Evolutionary conservation across 805 yeast genomes (phyloP), one percentile per base, ranked within the genome.

Genomic region (Wickerhamiella sorbophila): DNA sequence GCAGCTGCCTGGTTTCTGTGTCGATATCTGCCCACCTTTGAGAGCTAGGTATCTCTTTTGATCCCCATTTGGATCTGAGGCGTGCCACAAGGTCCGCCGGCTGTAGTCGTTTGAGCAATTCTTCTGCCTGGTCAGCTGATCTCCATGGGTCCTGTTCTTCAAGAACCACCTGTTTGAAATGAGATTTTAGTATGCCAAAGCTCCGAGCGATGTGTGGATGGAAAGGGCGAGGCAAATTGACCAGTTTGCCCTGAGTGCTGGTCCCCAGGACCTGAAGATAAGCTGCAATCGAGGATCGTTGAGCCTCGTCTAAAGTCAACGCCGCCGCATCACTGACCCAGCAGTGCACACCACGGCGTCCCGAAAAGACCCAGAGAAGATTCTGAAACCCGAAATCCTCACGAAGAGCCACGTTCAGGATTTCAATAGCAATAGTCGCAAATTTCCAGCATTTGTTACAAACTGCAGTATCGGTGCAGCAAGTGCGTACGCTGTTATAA

Each of bases 271-370:
- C 78, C 51, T 84, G 88, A 57, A 91, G 59, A 57, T 91, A 91
- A 50, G 83, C 87, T 26, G 87, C 78, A 10, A 91, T 72, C 3
- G 94, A 75, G 52, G 79, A 69, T 53, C 98, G 72, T 46, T 75
- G 73, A 4, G 65, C 53, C 58, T 91, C 97, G 48, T 74, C 80
- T 47, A 91, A 60, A 1, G 58, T 53, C 43, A 96, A 65, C 1
- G 96, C 95, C 38, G 87, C 65, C 42, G 71, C 62, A 57, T 91
- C 98, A 60, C 94, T 82, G 19, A 91, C 71, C 98, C 98, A 91
- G 55, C 97, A 93, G 68, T 91, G 98, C 14, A 93, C 94, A 60
- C 98, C 98, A 72, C 98, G 82, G 68, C 98, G 80, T 37, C 98
- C 98, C 1, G 95, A 85, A 56, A 84, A 91, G 4, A 88, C 95